phyloP scores from a whole-genome alignment of 495 filamentous ascomycete genomes.

The Aspergillus sclerotioniger region DNA sequence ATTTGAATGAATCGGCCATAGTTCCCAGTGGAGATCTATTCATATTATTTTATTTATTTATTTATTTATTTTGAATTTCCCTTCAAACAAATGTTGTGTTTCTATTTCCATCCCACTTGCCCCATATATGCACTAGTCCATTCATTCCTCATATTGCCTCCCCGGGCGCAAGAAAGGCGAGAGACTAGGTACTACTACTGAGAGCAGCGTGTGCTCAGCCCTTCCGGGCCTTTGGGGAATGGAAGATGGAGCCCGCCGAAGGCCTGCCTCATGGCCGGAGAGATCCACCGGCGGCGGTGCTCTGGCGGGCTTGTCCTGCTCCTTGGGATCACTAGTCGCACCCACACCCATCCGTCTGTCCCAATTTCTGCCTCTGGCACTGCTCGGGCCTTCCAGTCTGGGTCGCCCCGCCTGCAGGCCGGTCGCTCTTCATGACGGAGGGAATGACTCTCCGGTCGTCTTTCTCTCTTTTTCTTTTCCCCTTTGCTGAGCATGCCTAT shows the following conservation, averaged over 20 bases:
- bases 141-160: not conserved
- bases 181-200: not conserved
- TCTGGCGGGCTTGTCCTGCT: slow-evolving; percentile 19
- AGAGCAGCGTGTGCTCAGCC: not conserved
- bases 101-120: not conserved
- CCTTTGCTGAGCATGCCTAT: not conserved
- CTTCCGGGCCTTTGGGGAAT: not conserved
- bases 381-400: slow-evolving; percentile 25
- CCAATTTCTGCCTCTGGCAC: slow-evolving; percentile 13
- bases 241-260: slow-evolving; percentile 20
- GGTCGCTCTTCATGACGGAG: slow-evolving; percentile 15
- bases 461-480: not conserved
- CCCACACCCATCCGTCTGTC: slow-evolving; percentile 16
- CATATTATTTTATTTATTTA: slow-evolving; percentile 5
- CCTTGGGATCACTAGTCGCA: slow-evolving; percentile 30
- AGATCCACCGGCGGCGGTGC: slow-evolving; percentile 23
- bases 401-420: slow-evolving; percentile 23
- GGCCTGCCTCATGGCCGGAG: slow-evolving; percentile 15
- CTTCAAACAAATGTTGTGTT: not conserved
- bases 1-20: not conserved
- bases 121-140: not conserved
- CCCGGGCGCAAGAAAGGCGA: not conserved
- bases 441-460: not conserved
- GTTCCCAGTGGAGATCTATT: not conserved
- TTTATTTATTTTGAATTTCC: slow-evolving; percentile 6